Conservation (phyloP, 495 filamentous ascomycete species). For the Neurospora sp. region DNA sequence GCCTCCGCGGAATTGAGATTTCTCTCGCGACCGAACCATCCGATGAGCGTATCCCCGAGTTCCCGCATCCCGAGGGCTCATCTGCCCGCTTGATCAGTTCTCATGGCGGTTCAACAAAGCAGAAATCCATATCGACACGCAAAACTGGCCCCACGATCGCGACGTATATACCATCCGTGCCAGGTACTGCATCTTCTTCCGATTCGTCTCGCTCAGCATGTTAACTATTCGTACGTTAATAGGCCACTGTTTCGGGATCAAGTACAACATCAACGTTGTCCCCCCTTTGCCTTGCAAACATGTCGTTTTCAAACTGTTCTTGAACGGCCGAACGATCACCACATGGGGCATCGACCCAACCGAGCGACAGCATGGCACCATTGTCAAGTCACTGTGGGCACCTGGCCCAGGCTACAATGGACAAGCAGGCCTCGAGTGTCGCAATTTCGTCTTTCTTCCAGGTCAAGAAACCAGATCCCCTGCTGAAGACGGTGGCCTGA, state of each 20-base stretch:
- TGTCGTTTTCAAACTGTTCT: conserved; percentile 41
- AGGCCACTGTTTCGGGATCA: conserved; percentile 38
- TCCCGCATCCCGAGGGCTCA: conserved; percentile 40
- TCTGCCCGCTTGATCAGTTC: conserved; percentile 23
- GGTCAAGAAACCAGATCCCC: conserved; percentile 22
- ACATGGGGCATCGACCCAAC: conserved; percentile 37
- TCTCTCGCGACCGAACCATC: conserved; percentile 25
- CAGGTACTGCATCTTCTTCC: conserved; percentile 24
- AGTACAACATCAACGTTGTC: conserved; percentile 25
- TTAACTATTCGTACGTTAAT: conserved; percentile 1
- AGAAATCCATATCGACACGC: conserved; percentile 5
- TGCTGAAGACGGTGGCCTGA: conserved; percentile 41
- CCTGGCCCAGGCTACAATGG: conserved; percentile 18
- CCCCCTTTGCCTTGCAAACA: conserved; percentile 23
- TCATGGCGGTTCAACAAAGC: conserved; percentile 9
- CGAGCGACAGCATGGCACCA: conserved; percentile 18
- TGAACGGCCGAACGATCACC: conserved; percentile 36
- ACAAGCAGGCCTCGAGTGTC: conserved; percentile 26
- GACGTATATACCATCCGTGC: conserved; percentile 40
- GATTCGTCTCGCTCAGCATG: not conserved
- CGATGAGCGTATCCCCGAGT: conserved; percentile 31
- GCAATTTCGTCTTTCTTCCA: conserved; percentile 33
- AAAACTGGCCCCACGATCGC: conserved; percentile 31
- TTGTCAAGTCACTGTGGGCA: conserved; percentile 34
- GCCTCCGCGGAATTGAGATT: conserved; percentile 35